Conservation (phyloP, 352 stramenopile genomes). For the Phytophthora hybrid region DNA sequence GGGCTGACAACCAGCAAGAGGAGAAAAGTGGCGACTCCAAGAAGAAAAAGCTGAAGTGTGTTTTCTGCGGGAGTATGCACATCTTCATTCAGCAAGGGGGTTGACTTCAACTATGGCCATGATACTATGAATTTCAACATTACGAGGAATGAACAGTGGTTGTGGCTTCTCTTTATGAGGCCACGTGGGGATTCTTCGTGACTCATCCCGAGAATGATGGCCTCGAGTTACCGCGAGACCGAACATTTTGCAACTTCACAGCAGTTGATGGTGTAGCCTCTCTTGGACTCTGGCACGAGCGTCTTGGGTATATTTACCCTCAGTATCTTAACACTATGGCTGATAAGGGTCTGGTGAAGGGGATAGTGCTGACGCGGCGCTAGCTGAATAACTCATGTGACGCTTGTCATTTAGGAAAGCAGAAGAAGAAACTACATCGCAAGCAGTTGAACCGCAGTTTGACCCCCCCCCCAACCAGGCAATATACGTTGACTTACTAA, state of each 20-base stretch:
- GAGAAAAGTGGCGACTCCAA: not conserved
- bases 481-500: not conserved
- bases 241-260: not conserved
- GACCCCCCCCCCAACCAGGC: not conserved
- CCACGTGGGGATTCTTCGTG: conserved; percentile 9
- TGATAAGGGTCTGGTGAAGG: not conserved
- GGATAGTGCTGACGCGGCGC: not conserved
- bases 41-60: not conserved
- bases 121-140: conserved; percentile 1
- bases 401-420: not conserved
- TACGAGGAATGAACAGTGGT: not conserved
- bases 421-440: not conserved
- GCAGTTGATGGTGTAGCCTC: not conserved
- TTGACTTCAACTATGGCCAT: conserved; percentile 1
- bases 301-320: conserved; percentile 2
- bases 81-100: not conserved
- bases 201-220: not conserved
- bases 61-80: too few relatives aligned
- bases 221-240: not conserved
- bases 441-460: not conserved
- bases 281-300: conserved; percentile 9
- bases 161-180: conserved; percentile 3
- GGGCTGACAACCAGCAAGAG: not conserved
- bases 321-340: conserved; percentile 17
- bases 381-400: not conserved